Conservation (phyloP, 2,329 filamentous ascomycete genomes). For the Lecanicillium sp. region DNA sequence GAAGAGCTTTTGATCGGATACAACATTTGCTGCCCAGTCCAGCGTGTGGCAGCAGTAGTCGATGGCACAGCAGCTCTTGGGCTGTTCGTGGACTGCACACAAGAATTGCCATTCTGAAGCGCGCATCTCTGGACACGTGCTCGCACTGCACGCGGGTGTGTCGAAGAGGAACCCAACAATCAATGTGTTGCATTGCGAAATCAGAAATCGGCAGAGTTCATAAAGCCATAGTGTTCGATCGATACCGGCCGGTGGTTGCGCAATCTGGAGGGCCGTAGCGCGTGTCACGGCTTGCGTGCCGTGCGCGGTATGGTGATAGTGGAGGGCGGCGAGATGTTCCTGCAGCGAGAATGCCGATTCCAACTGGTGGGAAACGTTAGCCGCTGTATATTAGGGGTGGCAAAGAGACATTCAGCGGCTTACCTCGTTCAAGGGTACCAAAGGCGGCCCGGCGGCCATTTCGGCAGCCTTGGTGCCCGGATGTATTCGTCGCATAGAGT, state of each 20-base stretch:
- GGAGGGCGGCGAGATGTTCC: constrained; percentile 89
- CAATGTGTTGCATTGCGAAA: constrained; percentile 86
- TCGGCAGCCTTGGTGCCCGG: constrained; percentile 87
- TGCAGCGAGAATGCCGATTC: constrained; percentile 96
- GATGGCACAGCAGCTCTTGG: constrained; percentile 95
- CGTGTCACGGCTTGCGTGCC: constrained; percentile 66
- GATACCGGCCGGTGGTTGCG: constrained; percentile 70
- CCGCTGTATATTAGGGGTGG: not conserved
- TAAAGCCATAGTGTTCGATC: constrained; percentile 93
- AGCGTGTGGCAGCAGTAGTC: constrained; percentile 99
- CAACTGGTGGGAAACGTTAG: constrained; percentile 53
- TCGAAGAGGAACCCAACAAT: constrained; percentile 92
- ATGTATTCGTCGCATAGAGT: constrained; percentile 75
- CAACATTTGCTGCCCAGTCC: constrained; percentile 91
- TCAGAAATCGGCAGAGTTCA: constrained; percentile 92
- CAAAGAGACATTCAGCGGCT: constrained; percentile 15
- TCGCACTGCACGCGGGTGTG: constrained; percentile 75
- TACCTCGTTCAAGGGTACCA: constrained; percentile 80
- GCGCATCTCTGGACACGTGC: constrained; percentile 95
- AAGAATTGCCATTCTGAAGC: constrained; percentile 98
- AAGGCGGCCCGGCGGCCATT: constrained; percentile 85
- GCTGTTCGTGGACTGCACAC: constrained; percentile 92
- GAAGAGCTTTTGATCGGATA: constrained; percentile 92
- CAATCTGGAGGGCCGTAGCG: constrained; percentile 65
- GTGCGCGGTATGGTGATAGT: constrained; percentile 67